Evolutionary conservation across 2,329 filamentous ascomycete species (phyloP).

Genomic region (Diaporthe ampelina): DNA sequence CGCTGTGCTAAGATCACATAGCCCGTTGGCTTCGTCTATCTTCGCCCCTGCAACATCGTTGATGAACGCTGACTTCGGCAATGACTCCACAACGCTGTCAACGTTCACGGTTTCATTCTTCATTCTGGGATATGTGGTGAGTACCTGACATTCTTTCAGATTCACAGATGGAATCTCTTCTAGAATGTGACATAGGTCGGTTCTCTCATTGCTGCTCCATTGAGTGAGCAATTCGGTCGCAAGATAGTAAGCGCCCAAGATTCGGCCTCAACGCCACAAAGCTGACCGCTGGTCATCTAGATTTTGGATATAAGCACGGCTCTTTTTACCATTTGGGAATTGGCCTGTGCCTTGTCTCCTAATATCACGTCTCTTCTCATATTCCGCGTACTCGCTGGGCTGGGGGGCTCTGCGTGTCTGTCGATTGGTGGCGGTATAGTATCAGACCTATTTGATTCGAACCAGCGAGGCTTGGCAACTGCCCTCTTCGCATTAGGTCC

Average conservation of each 20-base stretch:
- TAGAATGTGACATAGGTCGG: not conserved
- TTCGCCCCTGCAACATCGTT: not conserved
- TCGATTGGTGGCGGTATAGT: conserved; percentile 86
- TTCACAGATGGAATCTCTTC: not conserved
- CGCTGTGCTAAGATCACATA: not conserved
- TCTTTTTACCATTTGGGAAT: not conserved
- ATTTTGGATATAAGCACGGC: conserved; percentile 14
- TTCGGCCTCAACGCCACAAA: not conserved
- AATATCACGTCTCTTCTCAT: conserved; percentile 84
- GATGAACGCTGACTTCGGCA: conserved; percentile 5
- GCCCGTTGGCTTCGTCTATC: not conserved
- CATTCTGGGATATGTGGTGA: conserved; percentile 16
- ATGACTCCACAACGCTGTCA: conserved; percentile 6
- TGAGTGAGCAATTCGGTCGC: conserved; percentile 13
- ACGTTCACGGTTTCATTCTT: conserved; percentile 11
- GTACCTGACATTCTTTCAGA: not conserved
- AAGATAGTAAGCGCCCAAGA: conserved; percentile 6
- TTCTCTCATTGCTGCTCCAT: conserved; percentile 1
- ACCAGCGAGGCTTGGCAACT: conserved; percentile 91
- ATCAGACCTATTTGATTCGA: conserved; percentile 84
- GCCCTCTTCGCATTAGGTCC: conserved; percentile 86
- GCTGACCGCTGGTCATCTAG: not conserved
- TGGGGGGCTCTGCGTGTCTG: conserved; percentile 88
- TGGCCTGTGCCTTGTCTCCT: conserved; percentile 70
- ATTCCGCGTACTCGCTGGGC: conserved; percentile 83